Conservation (phyloP, 2,329 filamentous ascomycete genomes). For the Trichophyton schoenleinii region DNA sequence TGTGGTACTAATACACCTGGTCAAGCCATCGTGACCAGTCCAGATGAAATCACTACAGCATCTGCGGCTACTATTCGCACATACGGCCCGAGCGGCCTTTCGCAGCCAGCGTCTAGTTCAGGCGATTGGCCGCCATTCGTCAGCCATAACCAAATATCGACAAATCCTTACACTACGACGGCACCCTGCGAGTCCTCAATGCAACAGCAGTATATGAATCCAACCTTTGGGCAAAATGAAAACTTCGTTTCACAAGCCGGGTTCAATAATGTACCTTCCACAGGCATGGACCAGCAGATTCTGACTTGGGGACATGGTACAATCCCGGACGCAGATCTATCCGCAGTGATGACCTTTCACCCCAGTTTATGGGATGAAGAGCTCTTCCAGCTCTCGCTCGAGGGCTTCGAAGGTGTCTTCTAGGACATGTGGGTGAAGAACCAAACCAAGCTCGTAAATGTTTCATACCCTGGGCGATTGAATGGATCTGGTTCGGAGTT, state of each 20-base stretch:
- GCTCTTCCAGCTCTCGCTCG: not conserved
- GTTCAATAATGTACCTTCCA: not conserved
- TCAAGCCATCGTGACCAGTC: not conserved
- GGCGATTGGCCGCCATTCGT: not conserved
- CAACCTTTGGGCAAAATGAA: not conserved
- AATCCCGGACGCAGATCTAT: constrained; percentile 5
- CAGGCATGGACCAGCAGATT: not conserved
- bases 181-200: not conserved
- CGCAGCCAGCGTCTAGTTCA: not conserved
- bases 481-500: not conserved
- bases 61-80: not conserved
- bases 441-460: not conserved
- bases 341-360: constrained; percentile 6
- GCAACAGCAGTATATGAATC: not conserved
- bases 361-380: constrained; percentile 14
- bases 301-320: constrained; percentile 3
- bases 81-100: not conserved
- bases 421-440: not conserved
- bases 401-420: not conserved
- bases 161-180: not conserved
- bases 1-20: not conserved
- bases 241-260: not conserved
- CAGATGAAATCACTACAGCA: not conserved
- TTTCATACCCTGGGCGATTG: not conserved
- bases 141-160: constrained; percentile 1